Conservation (phyloP, 106 monocot species). For the Chionographis japonica region DNA sequence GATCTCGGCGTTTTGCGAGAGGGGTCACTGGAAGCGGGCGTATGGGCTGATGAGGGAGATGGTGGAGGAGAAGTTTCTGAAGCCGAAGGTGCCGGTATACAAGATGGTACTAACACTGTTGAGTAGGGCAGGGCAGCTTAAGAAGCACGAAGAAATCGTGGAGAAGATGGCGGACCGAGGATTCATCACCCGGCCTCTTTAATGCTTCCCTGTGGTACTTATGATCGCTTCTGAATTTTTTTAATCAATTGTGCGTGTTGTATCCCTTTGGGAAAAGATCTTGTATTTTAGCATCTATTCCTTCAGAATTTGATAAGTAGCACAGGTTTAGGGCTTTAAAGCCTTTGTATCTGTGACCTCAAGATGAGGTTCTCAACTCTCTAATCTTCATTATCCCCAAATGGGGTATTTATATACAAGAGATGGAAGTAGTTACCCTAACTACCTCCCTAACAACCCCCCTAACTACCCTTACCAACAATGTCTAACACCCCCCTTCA, state of each 20-base stretch:
- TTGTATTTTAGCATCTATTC: neutral
- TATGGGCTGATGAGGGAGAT: constrained; percentile 78
- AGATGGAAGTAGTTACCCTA: no score
- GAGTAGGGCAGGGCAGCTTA: constrained; percentile 67
- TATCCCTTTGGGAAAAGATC: neutral
- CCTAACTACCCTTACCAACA: no score
- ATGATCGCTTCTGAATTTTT: neutral
- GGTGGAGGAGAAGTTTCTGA: constrained; percentile 76
- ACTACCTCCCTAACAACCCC: no score
- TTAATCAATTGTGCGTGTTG: neutral
- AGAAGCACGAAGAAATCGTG: constrained; percentile 66
- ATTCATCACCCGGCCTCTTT: constrained; percentile 30
- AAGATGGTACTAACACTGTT: constrained; percentile 53
- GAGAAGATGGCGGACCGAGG: constrained; percentile 71
- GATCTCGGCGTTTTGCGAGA: constrained; percentile 63
- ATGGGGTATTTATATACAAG: no score
- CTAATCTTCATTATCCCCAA: no score
- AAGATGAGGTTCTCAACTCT: no score
- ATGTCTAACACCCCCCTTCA: no score
- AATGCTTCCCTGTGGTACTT: constrained; percentile 10
- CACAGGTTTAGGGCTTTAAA: no score
- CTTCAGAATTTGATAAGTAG: no score
- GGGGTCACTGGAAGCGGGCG: constrained; percentile 82
- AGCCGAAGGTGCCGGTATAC: constrained; percentile 36
- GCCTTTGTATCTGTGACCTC: no score